Evolutionary conservation across 1,139 yeast species (phyloP).

Genomic region (Taphrina populina): DNA sequence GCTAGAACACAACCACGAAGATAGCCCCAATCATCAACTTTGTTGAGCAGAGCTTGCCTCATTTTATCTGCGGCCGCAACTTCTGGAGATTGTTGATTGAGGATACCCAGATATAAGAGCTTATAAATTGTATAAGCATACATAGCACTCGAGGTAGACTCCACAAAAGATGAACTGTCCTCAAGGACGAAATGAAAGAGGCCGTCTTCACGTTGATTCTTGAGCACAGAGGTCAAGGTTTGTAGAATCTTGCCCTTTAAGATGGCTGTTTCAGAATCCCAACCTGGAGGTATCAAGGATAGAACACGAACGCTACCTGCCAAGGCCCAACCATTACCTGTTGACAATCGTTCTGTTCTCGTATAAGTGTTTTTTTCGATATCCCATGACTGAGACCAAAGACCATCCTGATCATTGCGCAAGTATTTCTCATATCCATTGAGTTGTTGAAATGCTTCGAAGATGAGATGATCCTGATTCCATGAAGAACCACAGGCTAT

Average conservation of each 20-base stretch:
- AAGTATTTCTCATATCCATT: slow-evolving; percentile 30
- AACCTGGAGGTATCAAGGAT: slow-evolving; percentile 27
- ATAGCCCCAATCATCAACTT: slow-evolving; percentile 17
- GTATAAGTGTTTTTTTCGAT: slow-evolving; percentile 13
- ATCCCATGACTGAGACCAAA: slow-evolving; percentile 32
- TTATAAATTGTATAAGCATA: slow-evolving; percentile 25
- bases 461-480: slow-evolving; percentile 30
- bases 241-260: slow-evolving; percentile 11
- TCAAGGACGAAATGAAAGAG: slow-evolving; percentile 30
- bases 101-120: slow-evolving; percentile 3
- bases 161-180: slow-evolving; percentile 24
- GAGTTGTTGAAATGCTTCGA: slow-evolving; percentile 29
- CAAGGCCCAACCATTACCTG: slow-evolving; percentile 31
- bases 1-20: slow-evolving; percentile 32
- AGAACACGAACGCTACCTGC: slow-evolving; percentile 30
- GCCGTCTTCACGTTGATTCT: slow-evolving; percentile 25
- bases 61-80: slow-evolving; percentile 27
- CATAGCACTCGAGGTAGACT: slow-evolving; percentile 26
- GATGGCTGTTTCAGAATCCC: slow-evolving; percentile 23
- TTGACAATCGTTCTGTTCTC: slow-evolving; percentile 15
- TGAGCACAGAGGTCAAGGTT: slow-evolving; percentile 7
- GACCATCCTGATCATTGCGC: slow-evolving; percentile 11
- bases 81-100: slow-evolving; percentile 4
- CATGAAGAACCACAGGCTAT: slow-evolving; percentile 24
- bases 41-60: slow-evolving; percentile 11